phyloP scores from a whole-genome alignment of 768 basidiomycete species.

The Rhizopogon sp. region DNA sequence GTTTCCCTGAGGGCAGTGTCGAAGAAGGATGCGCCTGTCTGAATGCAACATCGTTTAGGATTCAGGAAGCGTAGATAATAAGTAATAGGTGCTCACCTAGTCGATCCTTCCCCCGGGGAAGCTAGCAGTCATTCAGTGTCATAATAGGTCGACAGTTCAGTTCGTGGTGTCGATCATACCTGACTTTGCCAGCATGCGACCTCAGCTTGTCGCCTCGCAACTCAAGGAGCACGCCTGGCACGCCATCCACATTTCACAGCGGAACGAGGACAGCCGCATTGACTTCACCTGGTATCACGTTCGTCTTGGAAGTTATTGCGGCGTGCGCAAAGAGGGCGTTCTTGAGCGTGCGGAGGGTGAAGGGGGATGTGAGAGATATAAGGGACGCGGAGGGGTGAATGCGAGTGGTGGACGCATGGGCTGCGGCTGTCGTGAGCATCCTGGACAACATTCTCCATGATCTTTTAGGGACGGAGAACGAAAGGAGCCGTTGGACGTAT shows the following conservation, averaged over 20 bases:
- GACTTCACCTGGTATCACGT: slow-evolving; percentile 22
- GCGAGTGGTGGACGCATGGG: slow-evolving; percentile 3
- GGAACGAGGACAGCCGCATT: slow-evolving; percentile 75
- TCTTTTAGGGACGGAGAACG: too few species aligned
- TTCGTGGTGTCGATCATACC: slow-evolving; percentile 35
- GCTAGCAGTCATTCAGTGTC: slow-evolving; percentile 30
- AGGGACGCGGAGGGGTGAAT: slow-evolving; percentile 3
- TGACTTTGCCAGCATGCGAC: slow-evolving; percentile 55
- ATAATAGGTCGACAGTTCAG: not conserved
- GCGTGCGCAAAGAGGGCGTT: too few species aligned
- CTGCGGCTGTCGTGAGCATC: slow-evolving; percentile 13
- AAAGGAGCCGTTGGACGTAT: too few species aligned
- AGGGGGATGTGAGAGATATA: slow-evolving; percentile 29
- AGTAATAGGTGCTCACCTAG: slow-evolving; percentile 42
- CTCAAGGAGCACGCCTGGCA: slow-evolving; percentile 59
- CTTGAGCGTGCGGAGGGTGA: slow-evolving; percentile 26
- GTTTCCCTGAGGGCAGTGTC: slow-evolving; percentile 68
- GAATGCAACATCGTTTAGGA: not conserved
- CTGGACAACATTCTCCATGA: slow-evolving; percentile 19
- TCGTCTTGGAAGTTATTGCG: slow-evolving; percentile 51
- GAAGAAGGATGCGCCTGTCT: slow-evolving; percentile 51
- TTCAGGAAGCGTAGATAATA: too few species aligned
- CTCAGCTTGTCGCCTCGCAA: slow-evolving; percentile 57
- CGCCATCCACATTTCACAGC: slow-evolving; percentile 65
- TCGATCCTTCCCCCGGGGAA: slow-evolving; percentile 75